Conservation (phyloP, 768 basidiomycete species). For the Pleurotus cornucopiae region DNA sequence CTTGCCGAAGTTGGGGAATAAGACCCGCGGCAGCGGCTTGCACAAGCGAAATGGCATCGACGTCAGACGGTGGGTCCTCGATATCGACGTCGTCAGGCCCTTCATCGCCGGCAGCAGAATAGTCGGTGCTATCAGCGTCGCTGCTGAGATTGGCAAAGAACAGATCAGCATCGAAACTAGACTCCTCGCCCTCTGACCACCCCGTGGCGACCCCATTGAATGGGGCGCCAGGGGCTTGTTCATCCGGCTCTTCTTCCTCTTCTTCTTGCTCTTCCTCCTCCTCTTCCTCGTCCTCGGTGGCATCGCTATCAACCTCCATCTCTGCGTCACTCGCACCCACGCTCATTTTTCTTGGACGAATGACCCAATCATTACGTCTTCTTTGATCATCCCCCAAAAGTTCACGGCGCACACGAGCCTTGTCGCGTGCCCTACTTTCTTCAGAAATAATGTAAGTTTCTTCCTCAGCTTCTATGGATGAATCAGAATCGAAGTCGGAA, state of each 20-base stretch:
- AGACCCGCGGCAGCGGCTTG: constrained; percentile 24
- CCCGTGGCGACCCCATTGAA: constrained; percentile 69
- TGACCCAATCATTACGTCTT: constrained; percentile 60
- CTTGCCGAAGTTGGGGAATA: constrained; percentile 22
- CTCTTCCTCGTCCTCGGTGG: constrained; percentile 50
- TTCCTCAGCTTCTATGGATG: constrained; percentile 57
- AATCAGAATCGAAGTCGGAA: constrained; percentile 48
- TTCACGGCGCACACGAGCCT: constrained; percentile 58
- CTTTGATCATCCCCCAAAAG: constrained; percentile 45
- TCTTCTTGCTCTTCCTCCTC: constrained; percentile 27
- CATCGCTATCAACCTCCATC: constrained; percentile 58
- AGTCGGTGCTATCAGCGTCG: constrained; percentile 40
- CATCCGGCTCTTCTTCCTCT: constrained; percentile 44
- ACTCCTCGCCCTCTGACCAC: constrained; percentile 80
- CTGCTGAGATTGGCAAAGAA: constrained; percentile 75
- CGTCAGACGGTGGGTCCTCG: constrained; percentile 40
- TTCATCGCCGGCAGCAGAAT: constrained; percentile 19
- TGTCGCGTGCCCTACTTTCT: constrained; percentile 30
- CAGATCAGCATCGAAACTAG: constrained; percentile 76
- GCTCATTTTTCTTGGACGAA: constrained; percentile 65
- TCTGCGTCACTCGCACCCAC: constrained; percentile 61
- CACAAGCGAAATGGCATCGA: constrained; percentile 27
- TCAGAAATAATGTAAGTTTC: constrained; percentile 54
- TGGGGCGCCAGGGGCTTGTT: constrained; percentile 25
- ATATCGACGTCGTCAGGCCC: constrained; percentile 38